Evolutionary conservation across 192 early-diverging fungal genomes (phyloP).

Genomic region (Ambispora gerdemannii): DNA sequence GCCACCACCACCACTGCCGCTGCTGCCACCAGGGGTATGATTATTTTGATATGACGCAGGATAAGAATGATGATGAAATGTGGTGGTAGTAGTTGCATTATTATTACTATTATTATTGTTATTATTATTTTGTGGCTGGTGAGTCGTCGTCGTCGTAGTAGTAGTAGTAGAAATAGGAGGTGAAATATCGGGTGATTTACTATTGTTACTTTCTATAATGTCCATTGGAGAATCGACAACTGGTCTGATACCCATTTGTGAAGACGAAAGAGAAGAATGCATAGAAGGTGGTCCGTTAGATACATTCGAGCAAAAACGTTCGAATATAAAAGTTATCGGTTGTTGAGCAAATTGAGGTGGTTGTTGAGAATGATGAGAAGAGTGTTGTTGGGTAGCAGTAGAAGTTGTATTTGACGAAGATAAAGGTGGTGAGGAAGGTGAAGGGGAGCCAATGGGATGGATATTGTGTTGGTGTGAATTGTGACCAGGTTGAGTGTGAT

Average conservation of each 20-base stretch:
- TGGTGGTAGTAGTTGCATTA: too few relatives aligned
- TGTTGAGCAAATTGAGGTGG: not conserved
- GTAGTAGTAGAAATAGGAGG: not conserved
- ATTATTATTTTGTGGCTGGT: not conserved
- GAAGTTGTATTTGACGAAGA: constrained; percentile 13
- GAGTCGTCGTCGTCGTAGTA: not conserved
- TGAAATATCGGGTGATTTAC: too few relatives aligned
- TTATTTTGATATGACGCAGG: not conserved
- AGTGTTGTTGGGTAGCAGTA: constrained; percentile 12
- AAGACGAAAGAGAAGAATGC: constrained; percentile 11
- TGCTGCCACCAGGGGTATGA: not conserved
- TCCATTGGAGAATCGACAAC: constrained; percentile 14
- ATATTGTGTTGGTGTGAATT: not conserved
- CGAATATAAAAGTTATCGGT: constrained; percentile 30
- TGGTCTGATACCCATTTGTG: not conserved
- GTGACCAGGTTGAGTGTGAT: not conserved
- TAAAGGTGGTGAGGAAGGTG: constrained; percentile 13
- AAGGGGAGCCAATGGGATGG: constrained; percentile 9
- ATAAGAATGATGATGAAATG: not conserved
- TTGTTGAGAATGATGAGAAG: not conserved
- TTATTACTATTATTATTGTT: too few relatives aligned
- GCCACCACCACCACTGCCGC: not conserved
- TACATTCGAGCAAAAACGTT: constrained; percentile 26
- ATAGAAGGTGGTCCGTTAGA: not conserved
- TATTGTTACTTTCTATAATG: not conserved